Evolutionary conservation across 2,329 filamentous ascomycete species (phyloP).

Genomic region (Fusarium xyrophilum): DNA sequence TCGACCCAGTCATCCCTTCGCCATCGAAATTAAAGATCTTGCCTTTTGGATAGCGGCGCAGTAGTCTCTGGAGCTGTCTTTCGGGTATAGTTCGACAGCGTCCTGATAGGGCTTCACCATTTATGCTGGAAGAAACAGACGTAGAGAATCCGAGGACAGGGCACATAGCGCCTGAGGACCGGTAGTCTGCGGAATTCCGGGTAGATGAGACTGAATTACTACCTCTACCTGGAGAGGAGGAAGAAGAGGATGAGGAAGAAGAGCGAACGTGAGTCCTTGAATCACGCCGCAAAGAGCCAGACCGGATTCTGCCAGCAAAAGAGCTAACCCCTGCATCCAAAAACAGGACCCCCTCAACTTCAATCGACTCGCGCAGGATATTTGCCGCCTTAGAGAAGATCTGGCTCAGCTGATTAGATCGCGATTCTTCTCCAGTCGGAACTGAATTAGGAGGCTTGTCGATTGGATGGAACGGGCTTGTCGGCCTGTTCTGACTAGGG

Average conservation of each 20-base stretch:
- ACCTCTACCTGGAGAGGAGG: neutral
- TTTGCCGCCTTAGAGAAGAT: slow-evolving; percentile 55
- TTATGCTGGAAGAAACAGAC: slow-evolving; percentile 44
- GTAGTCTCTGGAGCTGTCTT: slow-evolving; percentile 10
- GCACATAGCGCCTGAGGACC: slow-evolving; percentile 32
- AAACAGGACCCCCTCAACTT: slow-evolving; percentile 49
- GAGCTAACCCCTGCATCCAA: slow-evolving; percentile 45
- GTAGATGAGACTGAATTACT: slow-evolving; percentile 10
- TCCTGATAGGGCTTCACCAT: slow-evolving; percentile 35
- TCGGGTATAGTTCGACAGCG: neutral
- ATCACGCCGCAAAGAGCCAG: neutral
- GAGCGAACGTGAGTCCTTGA: neutral
- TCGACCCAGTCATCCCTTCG: slow-evolving; percentile 46
- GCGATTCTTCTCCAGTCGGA: neutral
- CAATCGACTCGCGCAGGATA: slow-evolving; percentile 52
- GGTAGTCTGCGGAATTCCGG: slow-evolving; percentile 35
- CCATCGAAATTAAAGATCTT: slow-evolving; percentile 55
- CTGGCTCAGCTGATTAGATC: neutral
- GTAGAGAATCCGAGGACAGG: slow-evolving; percentile 51
- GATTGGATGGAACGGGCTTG: neutral
- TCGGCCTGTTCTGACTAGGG: neutral
- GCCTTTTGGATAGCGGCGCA: slow-evolving; percentile 53
- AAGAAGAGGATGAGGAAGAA: slow-evolving; percentile 18
- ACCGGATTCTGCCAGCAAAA: slow-evolving; percentile 10
- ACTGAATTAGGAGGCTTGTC: neutral